Conservation (phyloP, 2,329 filamentous ascomycete species). For the Dendrostoma leiphaemia region DNA sequence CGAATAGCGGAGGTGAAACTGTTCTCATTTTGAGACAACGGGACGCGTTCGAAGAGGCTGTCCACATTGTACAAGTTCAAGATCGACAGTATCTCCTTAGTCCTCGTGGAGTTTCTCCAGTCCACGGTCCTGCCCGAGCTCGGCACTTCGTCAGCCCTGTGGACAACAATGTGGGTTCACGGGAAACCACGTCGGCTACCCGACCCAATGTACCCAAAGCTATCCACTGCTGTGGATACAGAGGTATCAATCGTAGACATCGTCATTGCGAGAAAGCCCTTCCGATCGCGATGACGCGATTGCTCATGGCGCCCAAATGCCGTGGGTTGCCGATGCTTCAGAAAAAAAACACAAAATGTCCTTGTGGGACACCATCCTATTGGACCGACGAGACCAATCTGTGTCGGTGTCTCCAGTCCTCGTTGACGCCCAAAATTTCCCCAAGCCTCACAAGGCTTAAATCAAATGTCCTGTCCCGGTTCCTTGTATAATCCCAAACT, state of each 20-base stretch:
- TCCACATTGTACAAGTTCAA: constrained; percentile 7
- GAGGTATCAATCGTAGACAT: background rate
- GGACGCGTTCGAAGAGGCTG: constrained; percentile 7
- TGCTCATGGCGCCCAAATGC: background rate
- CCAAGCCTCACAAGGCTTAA: background rate
- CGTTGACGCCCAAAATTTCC: background rate
- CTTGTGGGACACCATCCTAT: background rate
- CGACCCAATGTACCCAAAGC: too few species aligned
- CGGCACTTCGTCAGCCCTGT: constrained; percentile 9
- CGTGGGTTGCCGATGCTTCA: background rate
- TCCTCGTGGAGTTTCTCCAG: background rate
- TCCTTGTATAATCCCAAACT: constrained; percentile 20
- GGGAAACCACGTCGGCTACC: background rate
- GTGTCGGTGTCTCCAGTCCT: background rate
- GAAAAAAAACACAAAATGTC: background rate
- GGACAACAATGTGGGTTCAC: background rate
- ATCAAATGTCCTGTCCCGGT: constrained; percentile 17
- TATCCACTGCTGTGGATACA: too few species aligned
- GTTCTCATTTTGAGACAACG: constrained; percentile 12
- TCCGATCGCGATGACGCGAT: background rate
- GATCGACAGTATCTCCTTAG: background rate
- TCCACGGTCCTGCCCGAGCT: background rate
- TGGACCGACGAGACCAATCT: background rate
- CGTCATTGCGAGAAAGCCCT: background rate
- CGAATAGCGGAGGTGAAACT: constrained; percentile 10